Percentiles rank a stretch among this genome's conserved stretches.
Evolutionary conservation across 1,284 basidiomycete genomes (phyloP).

Genomic region (Peniophora sp.): DNA sequence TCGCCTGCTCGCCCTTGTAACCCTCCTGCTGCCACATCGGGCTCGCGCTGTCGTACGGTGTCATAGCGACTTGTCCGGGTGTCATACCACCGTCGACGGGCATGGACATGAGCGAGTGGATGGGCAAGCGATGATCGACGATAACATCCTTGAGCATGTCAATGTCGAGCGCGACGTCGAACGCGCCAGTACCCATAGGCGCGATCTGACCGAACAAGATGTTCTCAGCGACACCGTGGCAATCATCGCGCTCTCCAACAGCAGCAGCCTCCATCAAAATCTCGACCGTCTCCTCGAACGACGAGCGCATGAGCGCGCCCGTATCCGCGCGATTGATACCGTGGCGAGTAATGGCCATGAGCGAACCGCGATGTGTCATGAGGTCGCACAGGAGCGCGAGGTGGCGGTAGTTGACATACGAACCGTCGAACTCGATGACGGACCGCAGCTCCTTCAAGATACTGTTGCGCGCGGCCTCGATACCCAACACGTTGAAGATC

Average conservation of each 20-base stretch:
- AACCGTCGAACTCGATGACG: slow-evolving; percentile 99
- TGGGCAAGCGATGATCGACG: slow-evolving; percentile 90
- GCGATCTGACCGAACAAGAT: slow-evolving; percentile 99
- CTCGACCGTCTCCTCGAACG: slow-evolving; percentile 99
- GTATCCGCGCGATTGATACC: slow-evolving; percentile 98
- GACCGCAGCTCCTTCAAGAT: slow-evolving; percentile 89
- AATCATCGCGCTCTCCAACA: slow-evolving; percentile 96
- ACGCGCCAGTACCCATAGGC: slow-evolving; percentile 93
- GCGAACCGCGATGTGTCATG: slow-evolving; percentile 93
- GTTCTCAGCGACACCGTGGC: slow-evolving; percentile 97
- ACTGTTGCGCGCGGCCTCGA: slow-evolving; percentile 93
- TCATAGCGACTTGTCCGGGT: slow-evolving; percentile 86
- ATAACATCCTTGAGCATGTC: slow-evolving; percentile 99
- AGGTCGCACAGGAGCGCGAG: slow-evolving; percentile 93
- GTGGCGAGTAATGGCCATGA: slow-evolving; percentile 99
- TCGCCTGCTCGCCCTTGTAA: slow-evolving; percentile 79
- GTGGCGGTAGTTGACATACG: slow-evolving; percentile 99
- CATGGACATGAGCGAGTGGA: slow-evolving; percentile 76
- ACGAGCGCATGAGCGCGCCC: slow-evolving; percentile 95
- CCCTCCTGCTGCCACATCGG: slow-evolving; percentile 68
- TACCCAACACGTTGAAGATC: slow-evolving; percentile 93
- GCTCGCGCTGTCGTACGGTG: slow-evolving; percentile 89
- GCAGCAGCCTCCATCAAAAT: slow-evolving; percentile 98
- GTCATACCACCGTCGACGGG: slow-evolving; percentile 87
- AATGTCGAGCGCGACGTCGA: slow-evolving; percentile 94